Percentiles rank a stretch among this genome's conserved stretches.
Conservation (phyloP, 2,329 filamentous ascomycete species). For the Penicillium sp. region DNA sequence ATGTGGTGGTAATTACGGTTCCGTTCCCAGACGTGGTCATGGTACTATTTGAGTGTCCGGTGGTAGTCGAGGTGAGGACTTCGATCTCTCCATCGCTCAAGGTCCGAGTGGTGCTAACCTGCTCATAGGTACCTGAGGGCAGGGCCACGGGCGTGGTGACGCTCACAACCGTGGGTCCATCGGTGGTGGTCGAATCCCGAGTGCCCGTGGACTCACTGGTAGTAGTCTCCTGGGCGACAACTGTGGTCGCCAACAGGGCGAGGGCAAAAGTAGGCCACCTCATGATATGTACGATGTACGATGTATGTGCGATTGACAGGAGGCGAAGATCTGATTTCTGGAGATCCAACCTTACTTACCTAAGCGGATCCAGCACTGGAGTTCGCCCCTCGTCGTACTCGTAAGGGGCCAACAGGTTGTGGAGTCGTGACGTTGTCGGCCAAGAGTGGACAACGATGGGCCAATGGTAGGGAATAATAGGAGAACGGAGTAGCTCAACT, state of each 20-base stretch:
- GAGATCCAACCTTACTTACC: conserved; percentile 1
- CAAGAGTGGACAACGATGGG: conserved; percentile 1
- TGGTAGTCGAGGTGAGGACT: conserved; percentile 26
- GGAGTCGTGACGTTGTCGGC: conserved; percentile 11
- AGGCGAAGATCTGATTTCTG: not conserved
- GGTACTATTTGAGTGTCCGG: conserved; percentile 24
- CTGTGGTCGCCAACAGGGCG: conserved; percentile 15
- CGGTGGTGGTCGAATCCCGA: conserved; percentile 14
- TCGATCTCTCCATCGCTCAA: conserved; percentile 21
- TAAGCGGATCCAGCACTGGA: not conserved
- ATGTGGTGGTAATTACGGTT: conserved; percentile 33
- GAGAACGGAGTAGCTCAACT: not conserved
- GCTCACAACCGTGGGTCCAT: conserved; percentile 22
- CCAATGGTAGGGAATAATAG: conserved; percentile 11
- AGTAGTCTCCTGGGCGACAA: conserved; percentile 11
- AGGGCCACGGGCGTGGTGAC: conserved; percentile 27
- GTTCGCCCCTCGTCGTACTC: not conserved
- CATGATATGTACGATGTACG: conserved; percentile 12
- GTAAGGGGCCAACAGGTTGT: not conserved
- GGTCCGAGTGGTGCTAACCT: conserved; percentile 39
- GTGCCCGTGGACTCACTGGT: conserved; percentile 5
- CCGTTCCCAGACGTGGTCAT: conserved; percentile 26
- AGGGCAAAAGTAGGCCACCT: conserved; percentile 17
- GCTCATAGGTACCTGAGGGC: conserved; percentile 43
- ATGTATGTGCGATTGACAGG: not conserved